Percentiles rank a stretch among this genome's conserved stretches.
Conservation (phyloP, 225 moss, liverwort and hornwort species). For the Lunularia cruciata region DNA sequence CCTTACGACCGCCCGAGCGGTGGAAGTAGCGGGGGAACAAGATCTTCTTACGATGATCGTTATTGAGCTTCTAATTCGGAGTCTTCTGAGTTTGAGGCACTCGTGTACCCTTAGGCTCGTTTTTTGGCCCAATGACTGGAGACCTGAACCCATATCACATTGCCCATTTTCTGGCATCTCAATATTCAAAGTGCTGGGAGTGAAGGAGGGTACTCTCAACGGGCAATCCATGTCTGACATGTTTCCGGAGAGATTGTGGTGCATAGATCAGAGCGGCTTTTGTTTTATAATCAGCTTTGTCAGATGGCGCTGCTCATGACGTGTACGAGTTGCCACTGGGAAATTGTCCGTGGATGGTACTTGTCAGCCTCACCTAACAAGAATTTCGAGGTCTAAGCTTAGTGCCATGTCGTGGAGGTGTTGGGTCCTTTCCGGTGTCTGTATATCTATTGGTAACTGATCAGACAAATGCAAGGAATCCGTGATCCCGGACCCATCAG, state of each 20-base stretch:
- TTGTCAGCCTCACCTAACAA: conserved; percentile 31
- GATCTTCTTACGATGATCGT: conserved; percentile 87
- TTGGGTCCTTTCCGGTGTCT: conserved; percentile 42
- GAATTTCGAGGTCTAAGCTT: conserved; percentile 34
- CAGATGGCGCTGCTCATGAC: conserved; percentile 45
- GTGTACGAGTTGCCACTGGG: conserved; percentile 31
- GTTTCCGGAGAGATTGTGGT: conserved; percentile 39
- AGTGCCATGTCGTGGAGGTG: conserved; percentile 45
- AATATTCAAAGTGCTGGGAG: conserved; percentile 29
- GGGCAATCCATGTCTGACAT: conserved; percentile 27
- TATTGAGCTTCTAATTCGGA: conserved; percentile 47
- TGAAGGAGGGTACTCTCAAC: conserved; percentile 32
- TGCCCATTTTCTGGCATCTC: conserved; percentile 22
- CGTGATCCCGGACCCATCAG: conserved; percentile 36
- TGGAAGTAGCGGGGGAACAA: conserved; percentile 58
- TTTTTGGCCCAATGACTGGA: conserved; percentile 40
- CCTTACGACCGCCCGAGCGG: conserved; percentile 93
- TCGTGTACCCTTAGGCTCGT: conserved; percentile 30
- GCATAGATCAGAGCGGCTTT: conserved; percentile 56
- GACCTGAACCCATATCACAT: conserved; percentile 24
- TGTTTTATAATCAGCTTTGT: conserved; percentile 50
- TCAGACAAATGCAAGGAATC: conserved; percentile 33
- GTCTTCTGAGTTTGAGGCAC: conserved; percentile 12
- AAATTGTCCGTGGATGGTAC: conserved; percentile 38
- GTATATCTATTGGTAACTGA: conserved; percentile 32